phyloP scores from a whole-genome alignment of 2,329 filamentous ascomycete genomes.

The Diaporthe ilicicola region DNA sequence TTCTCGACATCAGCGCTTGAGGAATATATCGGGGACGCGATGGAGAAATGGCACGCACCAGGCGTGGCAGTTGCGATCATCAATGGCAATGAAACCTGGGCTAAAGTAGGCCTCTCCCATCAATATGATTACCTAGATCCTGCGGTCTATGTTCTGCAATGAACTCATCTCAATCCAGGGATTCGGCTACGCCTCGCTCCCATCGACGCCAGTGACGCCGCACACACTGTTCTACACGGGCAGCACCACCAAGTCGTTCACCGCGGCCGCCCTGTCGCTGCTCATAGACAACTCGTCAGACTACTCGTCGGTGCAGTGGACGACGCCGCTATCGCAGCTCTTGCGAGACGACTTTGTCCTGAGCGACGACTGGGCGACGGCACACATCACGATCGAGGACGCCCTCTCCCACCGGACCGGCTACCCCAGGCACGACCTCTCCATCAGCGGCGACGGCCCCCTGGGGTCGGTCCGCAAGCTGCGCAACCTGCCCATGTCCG shows the following conservation, averaged over 20 bases:
- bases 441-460: slow-evolving; percentile 39
- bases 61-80: slow-evolving; percentile 58
- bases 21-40: slow-evolving; percentile 38
- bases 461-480: slow-evolving; percentile 52
- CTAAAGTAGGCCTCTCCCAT: slow-evolving; percentile 43
- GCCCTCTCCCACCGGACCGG: slow-evolving; percentile 62
- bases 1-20: slow-evolving; percentile 4
- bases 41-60: slow-evolving; percentile 55
- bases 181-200: slow-evolving; percentile 47
- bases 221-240: slow-evolving; percentile 64
- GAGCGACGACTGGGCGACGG: slow-evolving; percentile 53
- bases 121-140: not conserved
- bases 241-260: slow-evolving; percentile 65
- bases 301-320: slow-evolving; percentile 52
- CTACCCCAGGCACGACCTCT: slow-evolving; percentile 52
- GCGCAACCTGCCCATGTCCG: slow-evolving; percentile 53
- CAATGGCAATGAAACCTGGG: slow-evolving; percentile 52
- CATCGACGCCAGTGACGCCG: slow-evolving; percentile 46
- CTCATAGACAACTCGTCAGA: slow-evolving; percentile 54
- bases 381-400: slow-evolving; percentile 62
- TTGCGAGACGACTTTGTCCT: slow-evolving; percentile 63
- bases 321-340: slow-evolving; percentile 54
- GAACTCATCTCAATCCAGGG: slow-evolving; percentile 43
- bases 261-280: slow-evolving; percentile 57
- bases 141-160: not conserved